Base-by-base conservation (phyloP, 306 rosid genomes). In the Citrullus colocynthis region DNA sequence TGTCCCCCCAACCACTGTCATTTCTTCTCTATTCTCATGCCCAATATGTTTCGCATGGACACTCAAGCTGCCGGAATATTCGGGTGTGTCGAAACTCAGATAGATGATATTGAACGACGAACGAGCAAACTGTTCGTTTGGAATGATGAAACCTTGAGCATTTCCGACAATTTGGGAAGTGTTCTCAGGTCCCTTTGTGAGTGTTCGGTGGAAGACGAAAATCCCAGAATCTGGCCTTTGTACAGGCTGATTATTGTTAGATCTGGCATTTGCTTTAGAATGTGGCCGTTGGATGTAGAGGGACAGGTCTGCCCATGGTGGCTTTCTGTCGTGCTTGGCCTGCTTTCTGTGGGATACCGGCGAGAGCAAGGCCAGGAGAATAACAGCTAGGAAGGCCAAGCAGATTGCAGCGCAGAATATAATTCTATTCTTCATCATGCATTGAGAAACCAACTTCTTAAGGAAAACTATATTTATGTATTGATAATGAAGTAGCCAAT, bases 1-100 rank as follows among this genome's bases (percentile, higher is more conserved):
- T 14, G 97, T 90, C 44, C 99, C 99, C 9, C 97, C 97, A 4
- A 92, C 84, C 20, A 95, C 93, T 2, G 78, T 83, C 51, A 89
- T 87, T 49, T 85, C 85, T 44, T 87, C 84, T 41, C 9, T 64
- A 67, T 82, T 85, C 39, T 84, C 69, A n/a, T 80, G 81, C 6
- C 82, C 80, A 15, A 65, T 80, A 65, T 81, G 85, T 67, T 77
- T 80, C 63, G 90, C 91, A 75, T 84, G 83, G 52, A 95, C 85
- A 41, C 97, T 83, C 14, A 95, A 78, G 79, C 91, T 88, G n/a
- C 97, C 99, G 0, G 88, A 88, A 76, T 85, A 85, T 78, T 89
- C 80, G 0, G 90, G 83, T 0, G 88, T 84, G 84, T 90, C 88
- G 39, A 90, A 90, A n/a, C 88, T 90, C 11, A 92, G 81, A 81